Base-by-base conservation (phyloP, 192 early-diverging fungal species). In the Umbelopsis sp. region DNA sequence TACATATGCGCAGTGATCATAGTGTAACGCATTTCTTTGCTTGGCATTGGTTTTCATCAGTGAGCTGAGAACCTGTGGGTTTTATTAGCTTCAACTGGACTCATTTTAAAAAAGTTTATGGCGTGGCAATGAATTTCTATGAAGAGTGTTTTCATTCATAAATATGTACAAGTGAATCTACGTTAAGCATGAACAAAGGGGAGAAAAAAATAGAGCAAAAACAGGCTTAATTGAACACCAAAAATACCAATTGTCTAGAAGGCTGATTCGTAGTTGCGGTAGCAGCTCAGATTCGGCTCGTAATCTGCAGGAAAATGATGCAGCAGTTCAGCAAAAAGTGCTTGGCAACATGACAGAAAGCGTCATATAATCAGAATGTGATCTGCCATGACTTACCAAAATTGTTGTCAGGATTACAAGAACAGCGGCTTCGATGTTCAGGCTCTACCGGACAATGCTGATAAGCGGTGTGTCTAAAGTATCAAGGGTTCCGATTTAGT, bases 391-490 rank as follows among this genome's bases (percentile, higher is more conserved):
- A 35, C 78, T 71, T 82, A 86, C 87, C 85, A 73, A 81, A 76
- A 68, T 79, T 85, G 11, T 55, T 48, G 12, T 50, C 21, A 13
- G 87, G 86, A 69, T 87, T 66, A 49, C 88, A 86, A 49, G 71
- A 70, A 61, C 88, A 88, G 46, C 82, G 84, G 3, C 61, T 46
- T 20, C 79, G 73, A 33, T 80, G 67, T 25, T 81, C 73, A 18
- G 72, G 75, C 18, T 90, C 83, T 5, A 71, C 71, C 1, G 87
- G 85, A 73, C 90, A 91, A 74, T 87, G 86, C 7, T 49, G 66
- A 53, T 87, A 90, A 15, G 86, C 85, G 0, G 79, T 76, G 46
- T 95, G 92, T 44, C 74, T 75, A 61, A 23, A 23, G 27, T 12
- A 52, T 52, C 4, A 5, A 20, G 25, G 1, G 22, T 1, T 41